Conservation (phyloP, 257 asterid genomes). For the Echium plantagineum region DNA sequence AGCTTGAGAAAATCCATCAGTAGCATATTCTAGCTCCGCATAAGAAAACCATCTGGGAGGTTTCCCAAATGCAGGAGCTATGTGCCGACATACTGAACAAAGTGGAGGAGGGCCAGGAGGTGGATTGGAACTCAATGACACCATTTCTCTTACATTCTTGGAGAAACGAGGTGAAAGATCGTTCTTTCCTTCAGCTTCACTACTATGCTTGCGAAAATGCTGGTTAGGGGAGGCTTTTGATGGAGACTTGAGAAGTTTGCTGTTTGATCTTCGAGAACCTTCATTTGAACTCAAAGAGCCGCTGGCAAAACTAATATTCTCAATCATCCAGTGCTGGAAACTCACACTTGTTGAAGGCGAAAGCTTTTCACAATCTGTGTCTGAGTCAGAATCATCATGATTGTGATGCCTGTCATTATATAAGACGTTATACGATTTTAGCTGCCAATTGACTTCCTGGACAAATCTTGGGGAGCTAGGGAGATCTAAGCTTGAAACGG, state of each 20-base stretch:
- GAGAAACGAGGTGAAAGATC: constrained; percentile 12
- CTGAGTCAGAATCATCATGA: constrained; percentile 38
- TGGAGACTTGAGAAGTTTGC: constrained; percentile 17
- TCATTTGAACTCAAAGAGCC: constrained; percentile 30
- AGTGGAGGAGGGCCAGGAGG: constrained; percentile 75
- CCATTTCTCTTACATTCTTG: constrained; percentile 46
- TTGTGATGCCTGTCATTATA: constrained; percentile 11
- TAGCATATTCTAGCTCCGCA: constrained; percentile 63
- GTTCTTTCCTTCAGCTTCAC: constrained; percentile 12
- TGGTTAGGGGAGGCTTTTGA: constrained; percentile 13
- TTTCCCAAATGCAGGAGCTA: constrained; percentile 58
- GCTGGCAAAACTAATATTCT: constrained; percentile 35
- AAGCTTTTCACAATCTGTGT: constrained; percentile 43
- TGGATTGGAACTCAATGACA: constrained; percentile 29
- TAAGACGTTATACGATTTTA: constrained; percentile 26
- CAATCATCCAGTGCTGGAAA: constrained; percentile 48
- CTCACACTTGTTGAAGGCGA: constrained; percentile 36
- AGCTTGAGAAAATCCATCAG: constrained; percentile 49
- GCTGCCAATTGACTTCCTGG: constrained; percentile 38
- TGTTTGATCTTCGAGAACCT: constrained; percentile 19
- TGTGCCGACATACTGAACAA: constrained; percentile 66
- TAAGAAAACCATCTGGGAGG: constrained; percentile 65
- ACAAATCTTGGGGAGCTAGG: constrained; percentile 33
- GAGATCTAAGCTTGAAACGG: constrained; percentile 43
- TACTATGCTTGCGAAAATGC: constrained; percentile 15